A percentile compares a stretch with the other conserved stretches of the same genome.
Evolutionary conservation across 257 asterid species (phyloP).

Genomic region (Rehmannia glutinosa): DNA sequence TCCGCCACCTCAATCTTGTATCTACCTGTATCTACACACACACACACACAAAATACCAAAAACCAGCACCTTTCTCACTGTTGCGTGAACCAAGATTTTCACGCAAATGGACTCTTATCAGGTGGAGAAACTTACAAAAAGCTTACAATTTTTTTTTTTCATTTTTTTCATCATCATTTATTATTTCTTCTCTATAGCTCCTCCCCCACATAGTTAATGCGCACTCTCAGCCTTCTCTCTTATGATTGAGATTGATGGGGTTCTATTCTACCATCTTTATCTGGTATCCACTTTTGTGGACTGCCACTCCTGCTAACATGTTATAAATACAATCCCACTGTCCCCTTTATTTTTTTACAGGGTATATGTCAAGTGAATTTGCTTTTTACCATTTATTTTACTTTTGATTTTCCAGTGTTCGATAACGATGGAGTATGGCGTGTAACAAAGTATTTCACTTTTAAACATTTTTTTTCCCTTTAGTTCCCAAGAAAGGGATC

Average conservation of each 20-base stretch:
- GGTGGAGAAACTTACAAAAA: slow-evolving; percentile 8
- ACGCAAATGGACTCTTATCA: slow-evolving; percentile 18
- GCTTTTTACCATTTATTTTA: slow-evolving; percentile 14
- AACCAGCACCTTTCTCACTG: not conserved
- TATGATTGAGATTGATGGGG: slow-evolving; percentile 42
- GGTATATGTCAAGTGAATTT: no score
- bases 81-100: slow-evolving; percentile 15
- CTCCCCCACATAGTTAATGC: not conserved
- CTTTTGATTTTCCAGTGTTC: not conserved
- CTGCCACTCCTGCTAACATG: slow-evolving; percentile 23
- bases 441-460: slow-evolving; percentile 6
- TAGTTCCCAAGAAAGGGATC: slow-evolving; percentile 28
- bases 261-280: slow-evolving; percentile 10
- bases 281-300: slow-evolving; percentile 28
- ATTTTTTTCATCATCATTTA: not conserved
- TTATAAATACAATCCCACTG: slow-evolving; percentile 18
- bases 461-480: not conserved
- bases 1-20: slow-evolving; percentile 14
- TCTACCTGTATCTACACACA: not conserved
- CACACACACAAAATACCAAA: not conserved
- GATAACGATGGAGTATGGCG: slow-evolving; percentile 9
- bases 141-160: slow-evolving; percentile 13
- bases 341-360: not conserved
- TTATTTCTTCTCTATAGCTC: not conserved
- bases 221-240: slow-evolving; percentile 13